These are phyloP conservation scores for Neurospora sp. DNA, from an alignment of 2,329 filamentous ascomycete genomes.

Conservation along the genomic window DNA sequence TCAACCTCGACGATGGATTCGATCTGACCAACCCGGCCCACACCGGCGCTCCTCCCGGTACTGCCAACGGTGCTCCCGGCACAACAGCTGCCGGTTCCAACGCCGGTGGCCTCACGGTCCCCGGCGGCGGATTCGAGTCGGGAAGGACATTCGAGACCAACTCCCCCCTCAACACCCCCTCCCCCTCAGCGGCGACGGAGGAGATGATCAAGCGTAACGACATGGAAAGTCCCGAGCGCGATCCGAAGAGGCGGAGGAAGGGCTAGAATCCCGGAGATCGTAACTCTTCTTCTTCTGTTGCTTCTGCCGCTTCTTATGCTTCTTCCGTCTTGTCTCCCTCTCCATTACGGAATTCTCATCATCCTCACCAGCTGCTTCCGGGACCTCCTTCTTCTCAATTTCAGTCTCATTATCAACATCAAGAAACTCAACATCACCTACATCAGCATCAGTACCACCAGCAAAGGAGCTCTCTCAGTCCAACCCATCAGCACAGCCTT, in stretches of 20 bases:
- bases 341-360: background rate
- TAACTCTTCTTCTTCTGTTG: background rate
- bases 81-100: background rate
- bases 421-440: background rate
- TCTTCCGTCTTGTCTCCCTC: background rate
- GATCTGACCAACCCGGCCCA: background rate
- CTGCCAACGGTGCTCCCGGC: constrained; percentile 12
- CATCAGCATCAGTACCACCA: background rate
- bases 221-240: constrained; percentile 20
- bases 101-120: background rate
- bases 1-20: constrained; percentile 33
- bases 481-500: too few species aligned
- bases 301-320: background rate
- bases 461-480: background rate
- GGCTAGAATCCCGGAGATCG: constrained; percentile 4
- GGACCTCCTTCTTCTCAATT: background rate
- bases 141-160: constrained; percentile 13
- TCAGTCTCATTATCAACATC: background rate
- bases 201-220: constrained; percentile 37
- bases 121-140: constrained; percentile 7
- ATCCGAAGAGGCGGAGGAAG: constrained; percentile 29
- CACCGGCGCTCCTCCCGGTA: background rate
- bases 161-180: constrained; percentile 28
- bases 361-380: background rate
- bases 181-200: constrained; percentile 37